A percentile compares a stretch with the other conserved stretches of the same genome.
phyloP scores from a whole-genome alignment of 1,284 basidiomycete genomes.

The Trichosporon faecale region DNA sequence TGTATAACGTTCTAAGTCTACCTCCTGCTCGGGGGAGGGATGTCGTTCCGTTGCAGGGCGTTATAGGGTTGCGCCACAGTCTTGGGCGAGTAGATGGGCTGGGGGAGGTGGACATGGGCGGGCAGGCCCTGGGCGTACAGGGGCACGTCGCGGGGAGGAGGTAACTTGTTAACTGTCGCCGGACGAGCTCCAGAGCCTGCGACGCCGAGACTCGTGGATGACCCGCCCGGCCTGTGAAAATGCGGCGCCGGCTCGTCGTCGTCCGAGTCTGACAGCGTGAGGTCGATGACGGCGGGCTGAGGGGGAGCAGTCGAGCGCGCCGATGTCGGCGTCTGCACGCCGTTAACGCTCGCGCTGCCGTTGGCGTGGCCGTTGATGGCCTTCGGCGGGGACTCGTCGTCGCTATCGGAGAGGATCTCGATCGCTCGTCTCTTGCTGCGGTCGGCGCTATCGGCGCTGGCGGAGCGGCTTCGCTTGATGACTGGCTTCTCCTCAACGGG shows the following conservation, averaged over 20 bases:
- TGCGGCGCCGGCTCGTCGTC: slow-evolving; percentile 28
- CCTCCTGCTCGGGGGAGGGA: neutral
- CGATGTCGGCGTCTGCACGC: neutral
- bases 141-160: slow-evolving; percentile 56
- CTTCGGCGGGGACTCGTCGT: slow-evolving; percentile 61
- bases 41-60: neutral
- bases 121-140: slow-evolving; percentile 1
- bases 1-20: slow-evolving; percentile 35
- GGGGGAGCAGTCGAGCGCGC: slow-evolving; percentile 13
- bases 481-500: neutral
- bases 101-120: neutral
- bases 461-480: slow-evolving; percentile 15
- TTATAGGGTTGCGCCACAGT: neutral
- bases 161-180: slow-evolving; percentile 10
- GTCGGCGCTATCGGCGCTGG: neutral
- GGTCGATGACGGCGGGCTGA: slow-evolving; percentile 61
- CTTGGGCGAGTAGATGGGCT: slow-evolving; percentile 1
- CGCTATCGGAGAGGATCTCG: slow-evolving; percentile 72
- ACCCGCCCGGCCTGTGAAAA: slow-evolving; percentile 43
- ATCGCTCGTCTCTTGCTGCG: slow-evolving; percentile 52
- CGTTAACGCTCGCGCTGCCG: slow-evolving; percentile 2
- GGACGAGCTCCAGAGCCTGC: slow-evolving; percentile 26
- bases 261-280: slow-evolving; percentile 65
- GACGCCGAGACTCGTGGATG: slow-evolving; percentile 33
- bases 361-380: slow-evolving; percentile 9